Percentiles rank a stretch among this genome's conserved stretches.
These are phyloP conservation scores for Umbilicus rupestris DNA, from an alignment of 164 flowering plant species.

Conservation along the genomic window DNA sequence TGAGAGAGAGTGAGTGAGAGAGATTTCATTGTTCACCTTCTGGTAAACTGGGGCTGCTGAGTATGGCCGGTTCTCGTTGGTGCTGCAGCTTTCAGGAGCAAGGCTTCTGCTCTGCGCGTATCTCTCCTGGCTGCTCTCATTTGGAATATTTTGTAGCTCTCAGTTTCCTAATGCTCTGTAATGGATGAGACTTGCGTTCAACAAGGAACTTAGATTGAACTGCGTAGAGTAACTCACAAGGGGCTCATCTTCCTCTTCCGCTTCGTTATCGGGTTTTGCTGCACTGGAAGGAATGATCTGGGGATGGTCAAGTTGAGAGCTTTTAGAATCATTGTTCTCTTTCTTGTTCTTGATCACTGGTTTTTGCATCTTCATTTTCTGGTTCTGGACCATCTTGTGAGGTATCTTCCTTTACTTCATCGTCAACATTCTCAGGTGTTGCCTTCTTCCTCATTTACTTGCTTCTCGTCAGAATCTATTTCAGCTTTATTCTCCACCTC, in stretches of 20 bases:
- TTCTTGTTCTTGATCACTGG: neutral
- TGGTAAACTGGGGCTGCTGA: too few species aligned
- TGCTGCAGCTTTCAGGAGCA: neutral
- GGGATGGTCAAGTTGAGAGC: conserved; percentile 11
- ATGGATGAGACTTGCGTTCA: neutral
- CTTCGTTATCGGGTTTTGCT: conserved; percentile 9
- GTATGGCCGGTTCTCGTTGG: neutral
- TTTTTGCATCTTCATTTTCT: conserved; percentile 1
- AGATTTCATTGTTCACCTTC: too few species aligned
- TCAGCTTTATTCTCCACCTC: conserved; percentile 11
- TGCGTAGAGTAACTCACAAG: conserved; percentile 33
- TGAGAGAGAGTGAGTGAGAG: too few species aligned
- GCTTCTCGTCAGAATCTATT: conserved; percentile 18
- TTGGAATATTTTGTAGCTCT: conserved; percentile 30
- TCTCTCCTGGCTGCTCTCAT: neutral
- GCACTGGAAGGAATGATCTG: conserved; percentile 3
- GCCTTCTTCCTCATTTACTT: neutral
- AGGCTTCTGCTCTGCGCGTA: neutral
- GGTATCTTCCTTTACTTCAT: neutral
- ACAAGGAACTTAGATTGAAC: conserved; percentile 1
- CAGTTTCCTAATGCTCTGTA: conserved; percentile 57
- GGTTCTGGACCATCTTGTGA: conserved; percentile 2
- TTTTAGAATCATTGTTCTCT: neutral
- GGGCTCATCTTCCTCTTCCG: conserved; percentile 61
- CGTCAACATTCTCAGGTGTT: conserved; percentile 2